These are phyloP conservation scores for Hygrophorus pudorinus DNA, from an alignment of 768 basidiomycete genomes.

Conservation along the genomic window DNA sequence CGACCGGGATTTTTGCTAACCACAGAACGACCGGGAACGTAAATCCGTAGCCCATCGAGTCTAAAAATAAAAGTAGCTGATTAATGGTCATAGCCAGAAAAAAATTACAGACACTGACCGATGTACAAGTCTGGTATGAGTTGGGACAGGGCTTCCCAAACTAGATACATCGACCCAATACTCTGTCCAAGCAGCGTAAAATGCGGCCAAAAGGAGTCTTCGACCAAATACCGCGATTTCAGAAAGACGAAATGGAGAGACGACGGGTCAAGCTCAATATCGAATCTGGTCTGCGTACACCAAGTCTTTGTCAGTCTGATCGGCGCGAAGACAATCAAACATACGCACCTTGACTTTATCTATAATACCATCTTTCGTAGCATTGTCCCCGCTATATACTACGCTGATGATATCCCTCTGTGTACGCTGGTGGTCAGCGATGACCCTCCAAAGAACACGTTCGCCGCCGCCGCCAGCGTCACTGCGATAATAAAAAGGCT, in stretches of 20 bases:
- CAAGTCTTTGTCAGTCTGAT: neutral
- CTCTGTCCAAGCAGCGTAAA: constrained; percentile 93
- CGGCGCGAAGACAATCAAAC: neutral
- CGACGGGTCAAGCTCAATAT: constrained; percentile 56
- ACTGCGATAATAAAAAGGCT: constrained; percentile 33
- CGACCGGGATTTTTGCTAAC: constrained; percentile 60
- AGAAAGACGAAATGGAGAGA: constrained; percentile 80
- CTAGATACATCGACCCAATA: constrained; percentile 76
- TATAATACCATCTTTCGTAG: constrained; percentile 72
- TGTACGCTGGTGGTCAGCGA: constrained; percentile 62
- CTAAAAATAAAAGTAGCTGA: constrained; percentile 28
- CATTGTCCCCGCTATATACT: constrained; percentile 89
- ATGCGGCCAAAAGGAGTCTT: constrained; percentile 76
- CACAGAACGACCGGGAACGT: constrained; percentile 71
- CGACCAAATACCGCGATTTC: constrained; percentile 55
- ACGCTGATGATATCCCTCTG: constrained; percentile 59
- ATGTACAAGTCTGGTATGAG: constrained; percentile 88
- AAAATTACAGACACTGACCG: constrained; percentile 35
- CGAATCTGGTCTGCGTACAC: constrained; percentile 58
- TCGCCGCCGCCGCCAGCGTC: constrained; percentile 98
- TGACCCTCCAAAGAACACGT: constrained; percentile 88
- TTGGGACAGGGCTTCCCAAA: constrained; percentile 68
- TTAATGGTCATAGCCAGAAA: neutral
- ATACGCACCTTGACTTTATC: constrained; percentile 63
- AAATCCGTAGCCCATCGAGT: constrained; percentile 98